A percentile compares a stretch with the other conserved stretches of the same genome.
These are phyloP conservation scores for Patellifolia procumbens DNA, from an alignment of 179 eudicot genomes.

Conservation along the genomic window DNA sequence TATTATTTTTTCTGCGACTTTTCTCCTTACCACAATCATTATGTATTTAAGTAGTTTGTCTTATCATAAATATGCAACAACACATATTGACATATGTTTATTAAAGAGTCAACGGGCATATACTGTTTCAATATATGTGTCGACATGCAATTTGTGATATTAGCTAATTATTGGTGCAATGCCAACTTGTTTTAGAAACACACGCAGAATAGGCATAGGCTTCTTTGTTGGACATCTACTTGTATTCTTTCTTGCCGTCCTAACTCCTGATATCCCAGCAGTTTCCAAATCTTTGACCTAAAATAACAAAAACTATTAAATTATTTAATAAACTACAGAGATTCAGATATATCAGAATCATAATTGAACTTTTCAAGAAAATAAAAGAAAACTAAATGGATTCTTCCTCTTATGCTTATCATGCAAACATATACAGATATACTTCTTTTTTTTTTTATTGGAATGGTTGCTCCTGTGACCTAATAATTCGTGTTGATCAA, in stretches of 20 bases:
- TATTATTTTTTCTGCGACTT: no score
- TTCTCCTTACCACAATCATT: no score
- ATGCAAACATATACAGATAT: no score
- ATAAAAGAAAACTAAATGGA: no score
- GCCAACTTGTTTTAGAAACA: neutral
- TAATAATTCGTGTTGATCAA: no score
- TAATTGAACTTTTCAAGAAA: no score
- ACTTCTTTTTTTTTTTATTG: no score
- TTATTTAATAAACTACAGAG: no score
- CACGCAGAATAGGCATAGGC: neutral
- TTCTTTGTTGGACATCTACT: no score
- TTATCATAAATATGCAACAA: constrained; percentile 6
- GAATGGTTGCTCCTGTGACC: neutral
- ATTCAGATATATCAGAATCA: no score
- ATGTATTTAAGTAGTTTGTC: neutral
- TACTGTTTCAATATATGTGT: neutral
- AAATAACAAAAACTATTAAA: neutral
- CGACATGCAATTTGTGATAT: neutral
- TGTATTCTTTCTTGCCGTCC: neutral
- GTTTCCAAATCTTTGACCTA: neutral
- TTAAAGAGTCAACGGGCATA: neutral
- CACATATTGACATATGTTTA: constrained; percentile 6
- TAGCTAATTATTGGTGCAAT: neutral
- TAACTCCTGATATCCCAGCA: neutral
- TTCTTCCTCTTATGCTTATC: neutral